phyloP scores from a whole-genome alignment of 208 protist genomes.

The Borovskyia barvae region DNA sequence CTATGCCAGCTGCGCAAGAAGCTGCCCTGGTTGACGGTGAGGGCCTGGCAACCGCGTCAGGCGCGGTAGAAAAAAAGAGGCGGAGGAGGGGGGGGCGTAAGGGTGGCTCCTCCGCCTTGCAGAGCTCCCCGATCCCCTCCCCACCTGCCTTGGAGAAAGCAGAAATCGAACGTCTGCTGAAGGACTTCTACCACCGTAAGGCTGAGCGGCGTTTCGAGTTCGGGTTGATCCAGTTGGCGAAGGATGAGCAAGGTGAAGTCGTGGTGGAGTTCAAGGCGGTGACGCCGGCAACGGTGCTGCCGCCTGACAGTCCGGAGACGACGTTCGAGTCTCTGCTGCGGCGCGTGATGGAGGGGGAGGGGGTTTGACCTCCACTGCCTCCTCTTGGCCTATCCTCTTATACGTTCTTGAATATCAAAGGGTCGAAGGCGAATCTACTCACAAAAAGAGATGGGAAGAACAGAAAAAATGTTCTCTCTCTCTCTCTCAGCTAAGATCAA shows the following conservation, averaged over 20 bases:
- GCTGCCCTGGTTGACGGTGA: neutral
- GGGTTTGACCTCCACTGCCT: conserved; percentile 6
- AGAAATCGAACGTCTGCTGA: conserved; percentile 5
- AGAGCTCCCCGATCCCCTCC: too few relatives aligned
- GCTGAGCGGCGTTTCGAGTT: conserved; percentile 59
- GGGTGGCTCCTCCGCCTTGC: too few relatives aligned
- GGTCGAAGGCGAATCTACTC: too few relatives aligned
- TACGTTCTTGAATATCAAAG: too few relatives aligned
- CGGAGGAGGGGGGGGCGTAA: neutral
- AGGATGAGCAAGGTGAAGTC: conserved; percentile 63
- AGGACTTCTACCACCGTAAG: conserved; percentile 18
- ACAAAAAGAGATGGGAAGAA: too few relatives aligned
- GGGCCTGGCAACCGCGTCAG: neutral
- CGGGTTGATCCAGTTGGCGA: conserved; percentile 75
- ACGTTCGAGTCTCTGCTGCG: conserved; percentile 54
- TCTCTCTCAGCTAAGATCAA: too few relatives aligned
- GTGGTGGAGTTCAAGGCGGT: conserved; percentile 69
- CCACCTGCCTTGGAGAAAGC: too few relatives aligned
- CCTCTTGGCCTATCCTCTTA: too few relatives aligned
- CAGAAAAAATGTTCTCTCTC: too few relatives aligned
- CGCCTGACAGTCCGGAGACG: conserved; percentile 51
- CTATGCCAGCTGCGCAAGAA: neutral
- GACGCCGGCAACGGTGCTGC: conserved; percentile 55
- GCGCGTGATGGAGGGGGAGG: conserved; percentile 60
- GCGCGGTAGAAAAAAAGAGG: neutral